Evolutionary conservation across 2,329 filamentous ascomycete genomes (phyloP), one percentile per base, ranked within the genome.

Genomic region (Ophiostoma himal-ulmi): DNA sequence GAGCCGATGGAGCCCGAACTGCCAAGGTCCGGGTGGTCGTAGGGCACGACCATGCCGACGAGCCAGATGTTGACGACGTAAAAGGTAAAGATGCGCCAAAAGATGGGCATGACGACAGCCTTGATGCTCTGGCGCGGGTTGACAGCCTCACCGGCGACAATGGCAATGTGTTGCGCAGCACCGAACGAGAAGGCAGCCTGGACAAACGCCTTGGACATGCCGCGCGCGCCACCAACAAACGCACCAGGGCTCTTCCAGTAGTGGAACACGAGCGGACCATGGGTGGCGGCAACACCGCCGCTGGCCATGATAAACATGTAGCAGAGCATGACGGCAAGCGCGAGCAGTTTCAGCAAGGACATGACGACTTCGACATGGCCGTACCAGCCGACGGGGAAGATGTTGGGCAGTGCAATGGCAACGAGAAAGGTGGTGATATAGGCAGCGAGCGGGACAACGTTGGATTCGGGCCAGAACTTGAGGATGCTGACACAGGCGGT

Each of bases 41-140:
- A 57, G n/a, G 52, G 52, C 52, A 57, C 52, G 52, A 57, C 52
- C 52, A 57, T 57, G 52, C 52, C 52, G 52, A 57, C 52, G 52
- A 57, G 52, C 52, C 52, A 57, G 52, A 57, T 57, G 52, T 57
- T 57, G 52, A 57, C 52, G 52, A 57, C 52, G n/a, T 57, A 57
- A 57, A 57, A 57, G 52, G 52, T 57, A 10, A 57, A 57, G n/a
- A 57, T 57, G 52, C 52, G 52, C 52, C 52, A 57, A 22, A 57
- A 57, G 7, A 57, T 57, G 52, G 52, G 52, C 52, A 57, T 57
- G n/a, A 57, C 52, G 22, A 57, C 52, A 10, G 52, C 52, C 52
- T 57, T 57, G 52, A 57, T 57, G 52, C 52, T 57, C 52, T 57
- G 52, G 52, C 52, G 52, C 52, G 52, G 52, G 52, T 14, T 57